Evolutionary conservation across 352 stramenopile genomes (phyloP).

Genomic region (Phytophthora agathidicida): DNA sequence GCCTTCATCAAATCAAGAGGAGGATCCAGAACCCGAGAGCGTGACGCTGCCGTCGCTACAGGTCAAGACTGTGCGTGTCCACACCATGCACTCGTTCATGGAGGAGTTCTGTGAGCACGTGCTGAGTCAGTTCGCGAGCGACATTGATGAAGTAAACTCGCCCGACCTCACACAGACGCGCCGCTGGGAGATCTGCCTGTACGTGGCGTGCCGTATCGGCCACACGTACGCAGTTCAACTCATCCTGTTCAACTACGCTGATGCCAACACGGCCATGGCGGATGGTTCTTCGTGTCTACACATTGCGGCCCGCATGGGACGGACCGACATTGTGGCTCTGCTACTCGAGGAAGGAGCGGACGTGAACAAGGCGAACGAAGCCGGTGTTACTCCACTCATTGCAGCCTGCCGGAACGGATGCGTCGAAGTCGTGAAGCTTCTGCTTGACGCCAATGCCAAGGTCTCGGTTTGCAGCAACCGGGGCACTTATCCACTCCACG

Average conservation of each 20-base stretch:
- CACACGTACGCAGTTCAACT: slow-evolving; percentile 77
- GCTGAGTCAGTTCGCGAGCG: slow-evolving; percentile 60
- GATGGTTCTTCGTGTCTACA: slow-evolving; percentile 77
- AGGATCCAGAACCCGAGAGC: slow-evolving; percentile 3
- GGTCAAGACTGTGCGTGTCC: slow-evolving; percentile 63
- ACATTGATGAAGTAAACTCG: slow-evolving; percentile 63
- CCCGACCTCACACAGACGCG: slow-evolving; percentile 51
- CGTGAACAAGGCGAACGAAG: slow-evolving; percentile 63
- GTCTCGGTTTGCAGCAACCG: slow-evolving; percentile 52
- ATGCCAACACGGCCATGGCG: slow-evolving; percentile 60
- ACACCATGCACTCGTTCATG: slow-evolving; percentile 81
- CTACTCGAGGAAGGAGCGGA: slow-evolving; percentile 72
- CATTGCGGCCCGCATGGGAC: slow-evolving; percentile 75
- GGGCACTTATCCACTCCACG: slow-evolving; percentile 70
- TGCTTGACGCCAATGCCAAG: slow-evolving; percentile 57
- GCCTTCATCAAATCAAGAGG: slow-evolving; percentile 9
- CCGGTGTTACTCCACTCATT: slow-evolving; percentile 76
- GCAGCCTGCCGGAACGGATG: slow-evolving; percentile 71
- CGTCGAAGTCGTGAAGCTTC: slow-evolving; percentile 52
- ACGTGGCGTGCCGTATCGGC: slow-evolving; percentile 73
- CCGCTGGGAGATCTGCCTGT: slow-evolving; percentile 79
- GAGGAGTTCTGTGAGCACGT: slow-evolving; percentile 82
- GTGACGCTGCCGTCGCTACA: slow-evolving; percentile 51
- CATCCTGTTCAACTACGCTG: slow-evolving; percentile 77
- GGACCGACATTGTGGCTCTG: slow-evolving; percentile 61